phyloP scores from a whole-genome alignment of 2,329 filamentous ascomycete species.

The Trichoderma arundinaceum region DNA sequence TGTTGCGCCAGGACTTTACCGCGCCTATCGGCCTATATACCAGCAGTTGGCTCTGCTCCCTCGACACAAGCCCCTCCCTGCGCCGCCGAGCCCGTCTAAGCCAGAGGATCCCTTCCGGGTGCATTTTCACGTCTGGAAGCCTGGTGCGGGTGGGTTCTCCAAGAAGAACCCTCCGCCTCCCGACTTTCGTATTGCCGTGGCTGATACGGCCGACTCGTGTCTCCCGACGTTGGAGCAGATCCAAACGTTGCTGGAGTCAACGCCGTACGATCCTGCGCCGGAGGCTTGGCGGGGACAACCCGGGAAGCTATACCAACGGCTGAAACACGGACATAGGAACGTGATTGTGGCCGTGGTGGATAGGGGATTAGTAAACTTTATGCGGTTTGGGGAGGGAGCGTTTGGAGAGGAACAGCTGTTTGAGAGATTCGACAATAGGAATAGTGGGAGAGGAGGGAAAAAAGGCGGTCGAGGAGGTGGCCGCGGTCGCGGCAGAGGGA shows the following conservation, averaged over 20 bases:
- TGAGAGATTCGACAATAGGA: constrained; percentile 57
- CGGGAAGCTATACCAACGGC: constrained; percentile 70
- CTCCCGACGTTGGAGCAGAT: constrained; percentile 78
- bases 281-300: constrained; percentile 44
- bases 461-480: constrained; percentile 52
- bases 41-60: constrained; percentile 75
- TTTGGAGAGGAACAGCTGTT: constrained; percentile 79
- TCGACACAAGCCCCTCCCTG: constrained; percentile 63
- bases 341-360: constrained; percentile 89
- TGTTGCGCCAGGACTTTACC: constrained; percentile 67
- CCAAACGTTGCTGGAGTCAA: constrained; percentile 71
- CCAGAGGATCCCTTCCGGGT: constrained; percentile 68
- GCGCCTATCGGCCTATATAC: constrained; percentile 74
- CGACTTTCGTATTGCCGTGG: constrained; percentile 83
- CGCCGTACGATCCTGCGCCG: constrained; percentile 69
- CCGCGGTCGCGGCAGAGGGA: constrained; percentile 44
- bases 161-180: constrained; percentile 80
- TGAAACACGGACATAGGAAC: constrained; percentile 85
- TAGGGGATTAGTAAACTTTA: constrained; percentile 85
- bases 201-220: constrained; percentile 72
- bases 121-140: constrained; percentile 82
- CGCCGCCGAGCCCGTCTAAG: constrained; percentile 37
- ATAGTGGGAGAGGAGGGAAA: constrained; percentile 48
- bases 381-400: constrained; percentile 78
- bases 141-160: constrained; percentile 65